Evolutionary conservation across 345 rosid species (phyloP).

Genomic region (Aethionema arabicum): DNA sequence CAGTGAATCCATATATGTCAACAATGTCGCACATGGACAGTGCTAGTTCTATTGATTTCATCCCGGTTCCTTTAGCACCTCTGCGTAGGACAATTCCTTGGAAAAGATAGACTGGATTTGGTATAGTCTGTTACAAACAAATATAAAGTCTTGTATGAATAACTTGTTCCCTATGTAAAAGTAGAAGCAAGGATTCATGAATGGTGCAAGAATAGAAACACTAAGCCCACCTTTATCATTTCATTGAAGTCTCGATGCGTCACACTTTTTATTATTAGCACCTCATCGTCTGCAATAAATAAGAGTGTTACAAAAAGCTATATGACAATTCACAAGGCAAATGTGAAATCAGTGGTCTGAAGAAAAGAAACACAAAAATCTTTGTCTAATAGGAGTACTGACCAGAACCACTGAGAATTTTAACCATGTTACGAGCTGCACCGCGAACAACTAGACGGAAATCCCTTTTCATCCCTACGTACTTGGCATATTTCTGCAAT

Average conservation of each 20-base stretch:
- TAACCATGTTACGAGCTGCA: conserved; percentile 92
- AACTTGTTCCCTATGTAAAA: conserved; percentile 9
- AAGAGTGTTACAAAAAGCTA: conserved; percentile 32
- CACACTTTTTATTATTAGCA: conserved; percentile 91
- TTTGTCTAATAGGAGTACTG: conserved; percentile 34
- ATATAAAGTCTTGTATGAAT: conserved; percentile 9
- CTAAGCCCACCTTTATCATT: conserved; percentile 78
- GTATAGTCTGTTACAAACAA: conserved; percentile 59
- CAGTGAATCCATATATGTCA: conserved; percentile 93
- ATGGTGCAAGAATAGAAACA: neutral
- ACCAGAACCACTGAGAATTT: conserved; percentile 81
- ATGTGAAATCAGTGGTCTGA: conserved; percentile 15
- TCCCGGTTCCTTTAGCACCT: conserved; percentile 99
- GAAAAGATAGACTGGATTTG: conserved; percentile 97
- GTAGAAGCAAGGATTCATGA: conserved; percentile 8
- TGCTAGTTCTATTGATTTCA: conserved; percentile 93
- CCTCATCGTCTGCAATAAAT: conserved; percentile 73
- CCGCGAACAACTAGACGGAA: conserved; percentile 95
- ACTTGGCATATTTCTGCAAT: conserved; percentile 77
- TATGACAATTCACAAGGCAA: conserved; percentile 15
- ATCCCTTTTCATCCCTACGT: conserved; percentile 91
- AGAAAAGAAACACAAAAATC: neutral
- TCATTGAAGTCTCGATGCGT: conserved; percentile 84
- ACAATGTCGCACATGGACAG: conserved; percentile 95
- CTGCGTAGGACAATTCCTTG: conserved; percentile 93